Evolutionary conservation across 129 eudicot genomes (phyloP).

Genomic region (Logfia minima): DNA sequence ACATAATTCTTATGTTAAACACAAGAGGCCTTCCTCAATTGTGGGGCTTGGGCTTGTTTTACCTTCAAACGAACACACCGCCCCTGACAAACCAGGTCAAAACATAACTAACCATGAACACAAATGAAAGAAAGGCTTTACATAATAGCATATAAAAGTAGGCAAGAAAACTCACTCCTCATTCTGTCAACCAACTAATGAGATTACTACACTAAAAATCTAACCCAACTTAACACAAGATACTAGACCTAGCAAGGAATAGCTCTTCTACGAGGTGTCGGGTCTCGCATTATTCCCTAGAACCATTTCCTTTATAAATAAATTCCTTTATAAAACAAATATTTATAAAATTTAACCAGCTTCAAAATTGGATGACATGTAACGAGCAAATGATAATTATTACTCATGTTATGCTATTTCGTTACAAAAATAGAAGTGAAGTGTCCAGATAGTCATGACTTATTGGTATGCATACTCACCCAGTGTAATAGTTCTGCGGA

Average conservation of each 20-base stretch:
- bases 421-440: not conserved
- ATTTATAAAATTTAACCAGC: not conserved
- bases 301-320: not conserved
- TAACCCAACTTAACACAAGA: not conserved
- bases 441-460: not conserved
- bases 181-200: not conserved
- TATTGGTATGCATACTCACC: constrained; percentile 40
- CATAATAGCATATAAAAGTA: constrained; percentile 12
- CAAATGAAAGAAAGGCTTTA: constrained; percentile 20
- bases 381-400: not conserved
- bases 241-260: not conserved
- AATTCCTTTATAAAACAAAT: not conserved
- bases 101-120: constrained; percentile 35
- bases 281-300: constrained; percentile 5
- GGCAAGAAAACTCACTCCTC: constrained; percentile 7
- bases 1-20: constrained; percentile 46
- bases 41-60: constrained; percentile 80
- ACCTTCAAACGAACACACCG: constrained; percentile 70
- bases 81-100: too few relatives aligned
- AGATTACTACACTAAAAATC: not conserved
- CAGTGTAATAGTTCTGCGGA: constrained; percentile 68
- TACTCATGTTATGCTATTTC: not conserved
- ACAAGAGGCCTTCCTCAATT: constrained; percentile 54
- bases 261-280: constrained; percentile 9
- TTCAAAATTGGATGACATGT: not conserved